Evolutionary conservation across 805 yeast genomes (phyloP).

Genomic region (Starmerella geochares): DNA sequence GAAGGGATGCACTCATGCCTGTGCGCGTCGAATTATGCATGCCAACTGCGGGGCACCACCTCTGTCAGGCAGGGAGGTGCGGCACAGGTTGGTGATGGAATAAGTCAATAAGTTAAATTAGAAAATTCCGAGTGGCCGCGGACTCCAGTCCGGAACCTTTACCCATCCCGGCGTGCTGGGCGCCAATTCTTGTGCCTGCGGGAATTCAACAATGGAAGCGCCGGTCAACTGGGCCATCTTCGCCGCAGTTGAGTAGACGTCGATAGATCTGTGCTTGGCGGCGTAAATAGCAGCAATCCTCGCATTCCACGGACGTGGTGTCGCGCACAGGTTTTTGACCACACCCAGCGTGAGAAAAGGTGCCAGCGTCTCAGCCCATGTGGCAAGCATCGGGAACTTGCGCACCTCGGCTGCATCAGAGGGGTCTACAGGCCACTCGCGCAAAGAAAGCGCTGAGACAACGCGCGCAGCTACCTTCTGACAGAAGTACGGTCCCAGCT

Average conservation of each 20-base stretch:
- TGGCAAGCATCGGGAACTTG: slow-evolving; percentile 10
- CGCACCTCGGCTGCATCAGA: slow-evolving; percentile 5
- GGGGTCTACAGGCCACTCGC: slow-evolving; percentile 21
- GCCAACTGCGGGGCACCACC: too few species aligned
- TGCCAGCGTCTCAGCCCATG: slow-evolving; percentile 23
- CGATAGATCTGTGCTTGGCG: not conserved
- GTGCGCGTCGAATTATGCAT: too few species aligned
- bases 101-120: not conserved
- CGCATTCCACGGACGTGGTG: slow-evolving; percentile 28
- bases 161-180: slow-evolving; percentile 13
- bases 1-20: too few species aligned
- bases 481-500: slow-evolving; percentile 13
- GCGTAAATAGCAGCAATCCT: slow-evolving; percentile 20
- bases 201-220: slow-evolving; percentile 7
- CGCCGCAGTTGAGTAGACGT: slow-evolving; percentile 10
- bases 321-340: not conserved
- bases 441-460: slow-evolving; percentile 1
- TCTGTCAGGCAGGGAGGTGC: too few species aligned
- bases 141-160: slow-evolving; percentile 18
- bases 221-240: slow-evolving; percentile 24
- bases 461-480: slow-evolving; percentile 8
- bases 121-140: slow-evolving; percentile 19
- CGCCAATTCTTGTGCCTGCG: not conserved
- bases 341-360: not conserved
- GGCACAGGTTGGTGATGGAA: not conserved